These are phyloP conservation scores for Kockovaella imperatae DNA, from an alignment of 768 basidiomycete species.

Conservation along the genomic window DNA sequence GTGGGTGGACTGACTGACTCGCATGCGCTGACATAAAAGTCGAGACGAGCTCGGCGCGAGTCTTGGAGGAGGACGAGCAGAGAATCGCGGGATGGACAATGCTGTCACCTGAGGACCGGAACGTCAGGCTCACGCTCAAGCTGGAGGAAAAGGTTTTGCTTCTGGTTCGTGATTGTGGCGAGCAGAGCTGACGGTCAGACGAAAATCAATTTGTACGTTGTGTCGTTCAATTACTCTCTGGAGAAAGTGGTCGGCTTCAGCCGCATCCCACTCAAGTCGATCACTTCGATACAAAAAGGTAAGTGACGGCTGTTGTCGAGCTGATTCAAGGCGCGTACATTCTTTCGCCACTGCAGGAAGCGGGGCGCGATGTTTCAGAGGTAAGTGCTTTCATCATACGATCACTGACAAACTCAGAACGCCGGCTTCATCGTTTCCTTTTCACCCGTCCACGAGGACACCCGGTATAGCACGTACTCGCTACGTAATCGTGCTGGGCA, in stretches of 20 bases:
- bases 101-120: slow-evolving; percentile 71
- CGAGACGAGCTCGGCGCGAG: slow-evolving; percentile 72
- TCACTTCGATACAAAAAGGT: slow-evolving; percentile 74
- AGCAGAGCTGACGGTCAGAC: slow-evolving; percentile 51
- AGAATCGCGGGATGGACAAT: slow-evolving; percentile 84
- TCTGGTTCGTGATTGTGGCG: slow-evolving; percentile 54
- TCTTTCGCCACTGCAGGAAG: slow-evolving; percentile 83
- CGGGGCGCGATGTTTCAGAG: slow-evolving; percentile 74
- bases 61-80: slow-evolving; percentile 67
- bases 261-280: slow-evolving; percentile 75
- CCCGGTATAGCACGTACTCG: slow-evolving; percentile 76
- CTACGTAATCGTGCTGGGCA: slow-evolving; percentile 55
- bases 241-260: slow-evolving; percentile 87
- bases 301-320: slow-evolving; percentile 2
- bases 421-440: slow-evolving; percentile 80
- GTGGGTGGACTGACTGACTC: slow-evolving; percentile 22
- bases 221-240: slow-evolving; percentile 74
- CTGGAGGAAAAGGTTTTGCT: slow-evolving; percentile 93
- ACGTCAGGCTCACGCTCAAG: slow-evolving; percentile 61
- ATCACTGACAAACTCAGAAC: slow-evolving; percentile 48
- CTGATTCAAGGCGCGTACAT: slow-evolving; percentile 75
- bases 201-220: slow-evolving; percentile 40
- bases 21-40: slow-evolving; percentile 43
- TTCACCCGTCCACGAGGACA: slow-evolving; percentile 62
- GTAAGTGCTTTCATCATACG: slow-evolving; percentile 15